Conservation (phyloP, 2,329 filamentous ascomycete species). For the Macroventuria anomochaeta region DNA sequence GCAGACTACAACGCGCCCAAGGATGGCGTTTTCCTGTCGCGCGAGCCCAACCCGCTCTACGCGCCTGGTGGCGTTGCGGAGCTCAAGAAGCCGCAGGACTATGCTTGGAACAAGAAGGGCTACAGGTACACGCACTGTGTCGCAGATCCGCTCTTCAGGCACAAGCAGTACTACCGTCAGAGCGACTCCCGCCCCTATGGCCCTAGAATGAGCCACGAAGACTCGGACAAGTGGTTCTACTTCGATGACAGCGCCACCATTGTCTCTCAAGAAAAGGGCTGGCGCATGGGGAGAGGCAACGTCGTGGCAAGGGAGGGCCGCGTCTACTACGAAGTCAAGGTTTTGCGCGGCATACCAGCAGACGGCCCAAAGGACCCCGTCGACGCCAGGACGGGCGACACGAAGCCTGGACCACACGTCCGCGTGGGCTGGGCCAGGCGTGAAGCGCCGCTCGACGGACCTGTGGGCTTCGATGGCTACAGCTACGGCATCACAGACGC, state of each 20-base stretch:
- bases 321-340: conserved; percentile 93
- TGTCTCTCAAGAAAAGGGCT: conserved; percentile 90
- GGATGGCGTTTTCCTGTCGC: conserved; percentile 54
- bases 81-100: conserved; percentile 57
- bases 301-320: conserved; percentile 87
- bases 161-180: conserved; percentile 85
- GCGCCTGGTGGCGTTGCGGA: conserved; percentile 52
- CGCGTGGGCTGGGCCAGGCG: conserved; percentile 86
- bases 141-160: conserved; percentile 84
- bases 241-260: conserved; percentile 76
- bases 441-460: conserved; percentile 81
- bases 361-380: conserved; percentile 49
- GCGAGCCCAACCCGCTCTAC: conserved; percentile 54
- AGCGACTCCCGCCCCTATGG: conserved; percentile 85
- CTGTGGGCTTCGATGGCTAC: conserved; percentile 88
- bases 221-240: conserved; percentile 83
- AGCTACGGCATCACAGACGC: conserved; percentile 93
- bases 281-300: conserved; percentile 89
- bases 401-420: conserved; percentile 65
- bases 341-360: conserved; percentile 75
- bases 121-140: conserved; percentile 93
- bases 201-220: conserved; percentile 89
- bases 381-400: conserved; percentile 44
- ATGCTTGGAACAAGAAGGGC: conserved; percentile 69
- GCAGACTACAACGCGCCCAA: conserved; percentile 58